Percentiles rank a stretch among this genome's conserved stretches.
These are phyloP conservation scores for Camellia lanceoleosa DNA, from an alignment of 148 eudicot species.

Conservation along the genomic window DNA sequence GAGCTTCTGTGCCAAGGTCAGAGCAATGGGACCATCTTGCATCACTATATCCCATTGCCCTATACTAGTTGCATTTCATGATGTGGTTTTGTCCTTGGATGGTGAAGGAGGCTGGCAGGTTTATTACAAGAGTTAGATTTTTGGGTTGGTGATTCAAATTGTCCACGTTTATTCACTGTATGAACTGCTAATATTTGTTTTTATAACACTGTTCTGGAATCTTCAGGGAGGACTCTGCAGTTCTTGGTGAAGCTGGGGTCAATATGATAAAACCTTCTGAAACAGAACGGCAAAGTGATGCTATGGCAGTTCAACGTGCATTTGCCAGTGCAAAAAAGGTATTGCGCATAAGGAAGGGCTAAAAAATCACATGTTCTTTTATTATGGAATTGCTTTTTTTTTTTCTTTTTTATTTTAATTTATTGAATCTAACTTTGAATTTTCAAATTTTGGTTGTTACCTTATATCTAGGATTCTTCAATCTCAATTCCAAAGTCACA, in stretches of 20 bases:
- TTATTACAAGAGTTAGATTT: conserved; percentile 59
- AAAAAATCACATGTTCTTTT: background rate
- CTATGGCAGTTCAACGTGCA: conserved; percentile 91
- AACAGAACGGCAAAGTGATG: conserved; percentile 86
- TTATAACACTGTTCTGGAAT: conserved; percentile 11
- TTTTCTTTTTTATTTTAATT: background rate
- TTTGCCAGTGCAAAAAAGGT: conserved; percentile 83
- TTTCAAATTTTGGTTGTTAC: conserved; percentile 7
- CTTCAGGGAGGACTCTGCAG: conserved; percentile 58
- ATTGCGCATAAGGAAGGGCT: conserved; percentile 51
- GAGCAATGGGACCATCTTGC: conserved; percentile 99
- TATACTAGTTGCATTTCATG: conserved; percentile 97
- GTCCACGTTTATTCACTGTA: background rate
- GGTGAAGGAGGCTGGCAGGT: conserved; percentile 99
- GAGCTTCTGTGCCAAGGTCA: conserved; percentile 94
- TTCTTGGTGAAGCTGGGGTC: conserved; percentile 35
- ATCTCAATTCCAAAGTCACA: conserved; percentile 66
- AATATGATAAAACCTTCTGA: conserved; percentile 44
- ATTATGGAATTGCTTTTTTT: no score
- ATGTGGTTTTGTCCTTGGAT: conserved; percentile 88
- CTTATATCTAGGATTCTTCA: conserved; percentile 45
- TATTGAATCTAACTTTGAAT: background rate
- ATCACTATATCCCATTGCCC: conserved; percentile 99
- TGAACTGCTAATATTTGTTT: conserved; percentile 18
- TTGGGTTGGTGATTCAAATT: conserved; percentile 7